phyloP scores from a whole-genome alignment of 805 yeast species.

The Spathaspora sp. region DNA sequence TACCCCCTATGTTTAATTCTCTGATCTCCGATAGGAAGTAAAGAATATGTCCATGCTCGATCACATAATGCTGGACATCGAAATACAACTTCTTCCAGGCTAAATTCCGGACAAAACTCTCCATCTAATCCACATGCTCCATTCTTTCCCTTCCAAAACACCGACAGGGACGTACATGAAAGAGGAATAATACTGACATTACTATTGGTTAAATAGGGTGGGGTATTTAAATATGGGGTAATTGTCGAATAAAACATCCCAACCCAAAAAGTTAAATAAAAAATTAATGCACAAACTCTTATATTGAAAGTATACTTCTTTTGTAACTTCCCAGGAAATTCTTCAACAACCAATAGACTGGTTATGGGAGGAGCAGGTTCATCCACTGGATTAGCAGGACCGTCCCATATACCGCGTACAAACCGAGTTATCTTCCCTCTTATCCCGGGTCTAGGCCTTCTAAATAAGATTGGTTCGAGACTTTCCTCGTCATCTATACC shows the following conservation, averaged over 20 bases:
- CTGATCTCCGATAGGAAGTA: slow-evolving; percentile 68
- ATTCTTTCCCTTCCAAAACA: slow-evolving; percentile 74
- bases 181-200: slow-evolving; percentile 37
- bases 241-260: slow-evolving; percentile 33
- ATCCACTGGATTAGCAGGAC: slow-evolving; percentile 50
- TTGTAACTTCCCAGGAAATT: slow-evolving; percentile 38
- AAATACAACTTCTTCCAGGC: slow-evolving; percentile 43
- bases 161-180: slow-evolving; percentile 44
- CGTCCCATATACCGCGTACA: slow-evolving; percentile 41
- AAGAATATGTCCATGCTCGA: slow-evolving; percentile 70
- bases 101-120: slow-evolving; percentile 48
- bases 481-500: neutral
- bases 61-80: slow-evolving; percentile 90
- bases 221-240: slow-evolving; percentile 42
- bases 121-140: slow-evolving; percentile 74
- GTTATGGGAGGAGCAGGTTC: slow-evolving; percentile 40
- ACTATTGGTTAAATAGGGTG: slow-evolving; percentile 27
- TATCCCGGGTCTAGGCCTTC: neutral
- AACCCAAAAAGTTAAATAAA: slow-evolving; percentile 48
- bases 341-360: slow-evolving; percentile 26
- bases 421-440: neutral
- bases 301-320: slow-evolving; percentile 20
- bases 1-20: slow-evolving; percentile 67
- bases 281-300: slow-evolving; percentile 24
- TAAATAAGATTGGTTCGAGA: neutral